phyloP scores from a whole-genome alignment of 2,329 filamentous ascomycete genomes.

The Lasiodiplodia gonubiensis region DNA sequence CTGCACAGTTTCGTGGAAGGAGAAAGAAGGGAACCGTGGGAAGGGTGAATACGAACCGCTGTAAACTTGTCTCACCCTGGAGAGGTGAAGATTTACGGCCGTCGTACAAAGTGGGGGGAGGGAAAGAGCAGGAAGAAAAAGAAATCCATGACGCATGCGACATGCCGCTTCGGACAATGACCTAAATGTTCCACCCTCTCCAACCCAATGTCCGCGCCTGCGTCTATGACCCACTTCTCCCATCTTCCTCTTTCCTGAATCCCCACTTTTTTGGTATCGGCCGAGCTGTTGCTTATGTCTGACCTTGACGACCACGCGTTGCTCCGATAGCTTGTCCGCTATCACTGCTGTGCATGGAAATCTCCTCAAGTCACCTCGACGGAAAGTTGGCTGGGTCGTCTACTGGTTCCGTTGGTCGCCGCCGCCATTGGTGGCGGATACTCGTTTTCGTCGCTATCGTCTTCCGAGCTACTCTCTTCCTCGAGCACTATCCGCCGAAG shows the following conservation, averaged over 20 bases:
- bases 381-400: conserved; percentile 14
- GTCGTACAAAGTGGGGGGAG: neutral
- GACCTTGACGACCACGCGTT: neutral
- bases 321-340: neutral
- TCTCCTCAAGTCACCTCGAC: conserved; percentile 13
- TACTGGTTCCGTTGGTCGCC: conserved; percentile 4
- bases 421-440: neutral
- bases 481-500: conserved; percentile 83
- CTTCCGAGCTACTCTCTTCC: conserved; percentile 58
- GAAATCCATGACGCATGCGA: conserved; percentile 20
- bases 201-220: neutral
- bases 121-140: neutral
- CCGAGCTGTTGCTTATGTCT: neutral
- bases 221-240: neutral
- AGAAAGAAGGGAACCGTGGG: too few species aligned
- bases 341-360: neutral
- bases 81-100: too few species aligned
- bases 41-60: too few species aligned
- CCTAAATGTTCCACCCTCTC: neutral
- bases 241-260: neutral
- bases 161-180: conserved; percentile 7
- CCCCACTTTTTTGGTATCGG: too few species aligned
- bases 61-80: too few species aligned
- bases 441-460: neutral
- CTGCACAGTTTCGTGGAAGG: too few species aligned